Base-by-base conservation (phyloP, 345 rosid genomes). In the Geranium brycei region DNA sequence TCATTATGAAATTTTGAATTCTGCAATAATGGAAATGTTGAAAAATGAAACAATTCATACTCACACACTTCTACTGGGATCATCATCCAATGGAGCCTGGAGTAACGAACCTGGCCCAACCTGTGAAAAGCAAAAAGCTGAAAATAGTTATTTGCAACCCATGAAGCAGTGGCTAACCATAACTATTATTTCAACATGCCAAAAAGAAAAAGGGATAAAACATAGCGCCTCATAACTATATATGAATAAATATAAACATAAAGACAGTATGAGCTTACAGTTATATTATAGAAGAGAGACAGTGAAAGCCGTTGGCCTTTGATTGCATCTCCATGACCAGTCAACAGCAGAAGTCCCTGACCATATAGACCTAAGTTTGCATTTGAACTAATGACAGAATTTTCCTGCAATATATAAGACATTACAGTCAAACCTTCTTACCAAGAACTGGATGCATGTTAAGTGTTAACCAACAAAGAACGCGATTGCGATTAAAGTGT, bases 321-420 rank as follows among this genome's bases (percentile, higher is more conserved):
- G 82, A 93, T 88, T 75, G 87, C 88, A 80, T 93, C 96, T 65
- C 99, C 96, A 66, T 56, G 81, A 67, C 99, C 99, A 8, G 85
- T 83, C 72, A 90, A 80, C 69, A 70, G 71, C 72, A 93, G 73
- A 68, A 88, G 77, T 64, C 99, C 99, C 80, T 93, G 99, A 68
- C 99, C 99, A 80, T 89, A 86, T 68, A 90, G 64, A 17, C 87
- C 97, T 81, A 93, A 73, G 74, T 93, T 93, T 19, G 96, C 65
- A 78, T 87, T 93, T 64, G 99, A 93, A 67, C 83, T 77, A 71
- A 93, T 81, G 70, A 85, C 79, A 66, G 96, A 93, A 57, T 82
- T 80, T 72, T 84, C 87, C 99, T 93, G 81, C 74, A 80, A 72
- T 32, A 72, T 38, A 73, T 41, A 66, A 74, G 65, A 73, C 23